Percentiles rank a stretch among this genome's conserved stretches.
Evolutionary conservation across 345 rosid species (phyloP).

Genomic region (Camelina laxa): DNA sequence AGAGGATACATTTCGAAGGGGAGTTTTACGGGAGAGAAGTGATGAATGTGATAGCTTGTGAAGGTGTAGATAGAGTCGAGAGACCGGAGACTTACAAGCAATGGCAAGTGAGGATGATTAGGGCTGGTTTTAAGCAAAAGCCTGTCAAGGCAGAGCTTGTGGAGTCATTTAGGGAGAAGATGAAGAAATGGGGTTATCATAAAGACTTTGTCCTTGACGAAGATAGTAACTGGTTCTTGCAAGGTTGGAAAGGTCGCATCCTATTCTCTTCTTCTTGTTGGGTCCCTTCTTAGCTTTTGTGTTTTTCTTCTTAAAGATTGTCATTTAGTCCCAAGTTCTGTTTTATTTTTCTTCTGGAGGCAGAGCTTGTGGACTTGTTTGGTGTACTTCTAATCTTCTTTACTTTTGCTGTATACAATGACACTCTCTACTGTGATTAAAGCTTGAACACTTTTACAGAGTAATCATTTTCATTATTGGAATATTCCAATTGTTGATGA

Average conservation of each 20-base stretch:
- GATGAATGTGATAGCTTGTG: conserved; percentile 77
- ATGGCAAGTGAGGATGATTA: conserved; percentile 64
- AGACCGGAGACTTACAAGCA: conserved; percentile 89
- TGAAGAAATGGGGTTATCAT: conserved; percentile 60
- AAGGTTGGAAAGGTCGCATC: conserved; percentile 93
- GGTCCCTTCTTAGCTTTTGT: conserved; percentile 53
- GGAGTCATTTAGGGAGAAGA: conserved; percentile 42
- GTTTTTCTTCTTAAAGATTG: neutral
- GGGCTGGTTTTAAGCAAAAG: conserved; percentile 72
- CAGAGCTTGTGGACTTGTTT: conserved; percentile 16
- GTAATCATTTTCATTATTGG: neutral
- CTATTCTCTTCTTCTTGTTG: conserved; percentile 67
- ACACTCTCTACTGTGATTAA: conserved; percentile 12
- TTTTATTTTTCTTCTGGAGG: neutral
- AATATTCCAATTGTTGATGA: no score
- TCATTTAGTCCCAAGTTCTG: conserved; percentile 15
- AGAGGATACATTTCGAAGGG: conserved; percentile 61
- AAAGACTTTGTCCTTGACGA: conserved; percentile 70
- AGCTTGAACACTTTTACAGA: neutral
- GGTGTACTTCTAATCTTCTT: neutral
- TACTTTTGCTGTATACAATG: conserved; percentile 13
- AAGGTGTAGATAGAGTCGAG: conserved; percentile 72
- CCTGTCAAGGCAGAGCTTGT: conserved; percentile 55
- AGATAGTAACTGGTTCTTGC: conserved; percentile 74
- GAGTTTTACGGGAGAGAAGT: conserved; percentile 69